These are phyloP conservation scores for Tetraselmis chui DNA, from an alignment of 139 green algal species.

Conservation along the genomic window DNA sequence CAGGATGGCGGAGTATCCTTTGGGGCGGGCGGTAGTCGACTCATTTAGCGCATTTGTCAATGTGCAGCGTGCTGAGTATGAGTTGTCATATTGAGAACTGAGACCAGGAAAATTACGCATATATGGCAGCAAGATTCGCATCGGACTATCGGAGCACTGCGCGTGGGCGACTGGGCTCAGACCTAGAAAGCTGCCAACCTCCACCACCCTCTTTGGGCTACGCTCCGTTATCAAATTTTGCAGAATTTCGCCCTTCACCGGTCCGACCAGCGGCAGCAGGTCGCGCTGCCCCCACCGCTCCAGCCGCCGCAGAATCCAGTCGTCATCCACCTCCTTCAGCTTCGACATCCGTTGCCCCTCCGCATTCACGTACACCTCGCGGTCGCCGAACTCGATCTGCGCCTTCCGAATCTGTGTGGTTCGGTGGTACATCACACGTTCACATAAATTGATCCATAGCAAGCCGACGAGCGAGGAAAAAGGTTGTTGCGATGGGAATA, in stretches of 20 bases:
- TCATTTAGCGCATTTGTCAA: no score
- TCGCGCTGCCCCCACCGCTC: constrained; percentile 55
- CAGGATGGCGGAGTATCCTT: constrained; percentile 47
- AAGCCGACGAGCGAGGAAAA: no score
- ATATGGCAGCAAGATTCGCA: no score
- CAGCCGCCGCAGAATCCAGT: constrained; percentile 55
- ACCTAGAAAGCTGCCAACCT: constrained; percentile 51
- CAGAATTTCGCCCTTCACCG: constrained; percentile 48
- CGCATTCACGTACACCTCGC: constrained; percentile 54
- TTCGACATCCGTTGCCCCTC: constrained; percentile 52
- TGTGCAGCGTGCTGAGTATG: no score
- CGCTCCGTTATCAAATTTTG: constrained; percentile 35
- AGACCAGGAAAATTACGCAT: no score
- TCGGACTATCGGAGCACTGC: no score
- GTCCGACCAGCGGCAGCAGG: constrained; percentile 52
- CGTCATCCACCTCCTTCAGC: constrained; percentile 57
- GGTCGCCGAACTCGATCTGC: constrained; percentile 49
- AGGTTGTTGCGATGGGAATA: no score
- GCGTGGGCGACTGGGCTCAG: no score
- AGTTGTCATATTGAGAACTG: no score
- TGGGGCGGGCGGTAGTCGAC: neutral
- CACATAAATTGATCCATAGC: no score
- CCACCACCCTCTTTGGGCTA: constrained; percentile 37
- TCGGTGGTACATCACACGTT: no score
- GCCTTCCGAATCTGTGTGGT: constrained; percentile 24